These are phyloP conservation scores for Pelargonium australe DNA, from an alignment of 441 rosid species.

Conservation along the genomic window DNA sequence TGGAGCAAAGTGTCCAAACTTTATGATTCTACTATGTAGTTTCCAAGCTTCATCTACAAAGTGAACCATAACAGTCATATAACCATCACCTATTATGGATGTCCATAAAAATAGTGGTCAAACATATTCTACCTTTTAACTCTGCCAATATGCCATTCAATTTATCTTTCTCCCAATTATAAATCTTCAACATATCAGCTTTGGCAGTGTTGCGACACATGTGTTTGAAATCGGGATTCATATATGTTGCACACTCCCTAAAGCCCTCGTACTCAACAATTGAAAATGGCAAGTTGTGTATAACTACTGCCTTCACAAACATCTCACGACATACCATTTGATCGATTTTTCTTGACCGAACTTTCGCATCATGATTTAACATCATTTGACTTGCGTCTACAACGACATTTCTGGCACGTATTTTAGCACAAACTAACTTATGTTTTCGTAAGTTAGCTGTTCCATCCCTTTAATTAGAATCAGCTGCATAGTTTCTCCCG, in stretches of 20 bases:
- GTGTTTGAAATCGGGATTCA: neutral
- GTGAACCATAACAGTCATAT: conserved; percentile 7
- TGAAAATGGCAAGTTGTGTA: neutral
- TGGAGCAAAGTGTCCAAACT: neutral
- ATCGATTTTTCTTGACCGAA: neutral
- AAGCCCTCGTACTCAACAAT: neutral
- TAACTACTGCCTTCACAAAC: neutral
- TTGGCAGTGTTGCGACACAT: neutral
- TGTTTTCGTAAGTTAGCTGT: too few species aligned
- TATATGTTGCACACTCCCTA: neutral
- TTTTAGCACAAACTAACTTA: too few species aligned
- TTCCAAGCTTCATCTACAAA: conserved; percentile 14
- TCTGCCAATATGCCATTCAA: neutral
- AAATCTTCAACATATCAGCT: neutral
- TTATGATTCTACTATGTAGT: conserved; percentile 1
- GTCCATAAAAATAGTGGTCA: neutral
- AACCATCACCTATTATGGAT: neutral
- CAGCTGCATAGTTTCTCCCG: too few species aligned
- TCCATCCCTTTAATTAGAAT: too few species aligned
- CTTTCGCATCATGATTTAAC: neutral
- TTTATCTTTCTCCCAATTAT: neutral
- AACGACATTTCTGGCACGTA: too few species aligned
- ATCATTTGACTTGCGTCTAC: neutral
- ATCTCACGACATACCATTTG: neutral
- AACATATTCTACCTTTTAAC: neutral